Evolutionary conservation across 768 basidiomycete genomes (phyloP).

Genomic region (Auricularia auricula-judae): DNA sequence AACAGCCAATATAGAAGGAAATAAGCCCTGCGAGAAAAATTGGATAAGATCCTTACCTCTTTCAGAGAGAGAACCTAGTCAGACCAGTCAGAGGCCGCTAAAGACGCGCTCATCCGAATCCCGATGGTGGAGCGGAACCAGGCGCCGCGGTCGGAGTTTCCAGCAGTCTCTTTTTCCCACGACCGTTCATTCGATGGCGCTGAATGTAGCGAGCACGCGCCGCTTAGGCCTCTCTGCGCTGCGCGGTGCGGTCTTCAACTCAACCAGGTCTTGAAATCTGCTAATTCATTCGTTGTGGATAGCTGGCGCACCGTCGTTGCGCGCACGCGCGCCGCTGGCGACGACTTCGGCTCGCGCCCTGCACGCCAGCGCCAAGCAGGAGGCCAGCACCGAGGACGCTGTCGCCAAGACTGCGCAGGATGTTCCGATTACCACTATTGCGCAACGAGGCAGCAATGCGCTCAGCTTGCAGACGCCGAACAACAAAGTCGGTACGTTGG

Average conservation of each 20-base stretch:
- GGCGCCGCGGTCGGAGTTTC: too few relatives aligned
- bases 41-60: too few relatives aligned
- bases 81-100: too few relatives aligned
- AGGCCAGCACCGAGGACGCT: neutral
- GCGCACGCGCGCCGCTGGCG: neutral
- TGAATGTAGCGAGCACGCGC: neutral
- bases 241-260: neutral
- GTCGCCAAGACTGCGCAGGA: neutral
- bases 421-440: constrained; percentile 40
- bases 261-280: too few relatives aligned
- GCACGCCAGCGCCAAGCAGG: neutral
- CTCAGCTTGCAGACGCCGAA: constrained; percentile 76
- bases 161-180: neutral
- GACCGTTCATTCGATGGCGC: neutral
- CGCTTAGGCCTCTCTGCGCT: neutral
- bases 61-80: too few relatives aligned
- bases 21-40: too few relatives aligned
- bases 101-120: too few relatives aligned
- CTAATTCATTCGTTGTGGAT: too few relatives aligned
- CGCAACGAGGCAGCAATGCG: constrained; percentile 73
- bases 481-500: constrained; percentile 71
- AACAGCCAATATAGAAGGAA: too few relatives aligned
- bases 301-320: neutral
- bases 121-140: too few relatives aligned
- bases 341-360: neutral